These are phyloP conservation scores for Aspergillus aculeatinus DNA, from an alignment of 2,329 filamentous ascomycete species.

Conservation along the genomic window DNA sequence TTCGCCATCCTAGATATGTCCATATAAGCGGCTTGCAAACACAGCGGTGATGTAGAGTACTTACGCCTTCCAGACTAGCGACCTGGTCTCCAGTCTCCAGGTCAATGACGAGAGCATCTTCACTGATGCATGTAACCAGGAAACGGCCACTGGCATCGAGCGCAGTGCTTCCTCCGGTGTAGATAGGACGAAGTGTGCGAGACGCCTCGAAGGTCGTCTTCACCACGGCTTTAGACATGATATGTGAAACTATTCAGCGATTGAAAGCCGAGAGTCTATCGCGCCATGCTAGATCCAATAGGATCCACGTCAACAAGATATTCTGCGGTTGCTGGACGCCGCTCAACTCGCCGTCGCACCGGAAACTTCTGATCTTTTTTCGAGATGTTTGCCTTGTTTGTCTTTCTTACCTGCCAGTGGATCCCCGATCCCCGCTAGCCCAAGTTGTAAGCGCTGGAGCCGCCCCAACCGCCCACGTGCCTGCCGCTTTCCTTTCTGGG, in stretches of 20 bases:
- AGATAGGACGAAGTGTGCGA: conserved; percentile 85
- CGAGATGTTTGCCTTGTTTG: conserved; percentile 36
- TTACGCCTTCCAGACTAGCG: conserved; percentile 81
- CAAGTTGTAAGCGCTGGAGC: conserved; percentile 20
- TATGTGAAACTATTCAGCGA: conserved; percentile 7
- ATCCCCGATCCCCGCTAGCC: conserved; percentile 31
- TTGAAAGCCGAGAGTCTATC: conserved; percentile 10
- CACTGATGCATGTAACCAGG: conserved; percentile 84
- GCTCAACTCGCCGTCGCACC: conserved; percentile 15
- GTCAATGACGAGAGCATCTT: conserved; percentile 86
- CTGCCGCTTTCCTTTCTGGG: not conserved
- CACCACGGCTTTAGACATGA: conserved; percentile 54
- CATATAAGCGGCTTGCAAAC: conserved; percentile 16
- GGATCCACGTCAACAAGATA: conserved; percentile 17
- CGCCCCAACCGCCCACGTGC: conserved; percentile 23
- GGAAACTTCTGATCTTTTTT: conserved; percentile 40
- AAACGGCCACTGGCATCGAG: conserved; percentile 79
- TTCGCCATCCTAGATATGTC: conserved; percentile 60
- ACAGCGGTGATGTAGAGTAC: conserved; percentile 21
- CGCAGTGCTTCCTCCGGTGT: conserved; percentile 84
- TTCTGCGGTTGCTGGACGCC: conserved; percentile 13
- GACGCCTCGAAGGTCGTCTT: conserved; percentile 89
- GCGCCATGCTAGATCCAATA: conserved; percentile 21
- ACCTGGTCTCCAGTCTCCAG: conserved; percentile 78
- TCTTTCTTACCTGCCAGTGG: not conserved